Percentiles rank a stretch among this genome's conserved stretches.
Conservation (phyloP, 257 asterid species). For the Ballota nigra region DNA sequence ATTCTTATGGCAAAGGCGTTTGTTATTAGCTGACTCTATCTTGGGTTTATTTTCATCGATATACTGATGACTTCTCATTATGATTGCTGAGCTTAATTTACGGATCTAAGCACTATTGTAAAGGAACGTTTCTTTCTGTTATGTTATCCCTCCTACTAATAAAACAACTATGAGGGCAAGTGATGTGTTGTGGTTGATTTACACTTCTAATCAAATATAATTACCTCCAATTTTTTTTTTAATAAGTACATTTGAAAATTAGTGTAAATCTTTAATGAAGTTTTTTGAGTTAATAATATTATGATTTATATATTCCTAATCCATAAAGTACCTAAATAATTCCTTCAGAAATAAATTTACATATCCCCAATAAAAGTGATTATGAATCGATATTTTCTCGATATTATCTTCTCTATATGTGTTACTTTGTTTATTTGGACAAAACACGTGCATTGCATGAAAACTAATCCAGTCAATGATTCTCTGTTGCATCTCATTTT, state of each 20-base stretch:
- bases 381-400: neutral
- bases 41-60: neutral
- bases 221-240: too few species aligned
- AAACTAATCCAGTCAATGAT: neutral
- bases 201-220: too few species aligned
- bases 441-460: neutral
- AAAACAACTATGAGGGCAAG: neutral
- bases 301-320: neutral
- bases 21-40: constrained; percentile 3
- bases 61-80: neutral
- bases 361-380: neutral
- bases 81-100: constrained; percentile 11
- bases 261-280: too few species aligned
- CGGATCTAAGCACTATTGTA: constrained; percentile 13
- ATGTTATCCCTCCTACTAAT: neutral
- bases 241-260: too few species aligned
- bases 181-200: too few species aligned
- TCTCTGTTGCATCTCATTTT: neutral
- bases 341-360: too few species aligned
- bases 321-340: too few species aligned
- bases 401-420: too few species aligned
- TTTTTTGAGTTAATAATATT: too few species aligned
- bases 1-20: neutral
- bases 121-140: constrained; percentile 4
- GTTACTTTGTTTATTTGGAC: neutral